phyloP scores from a whole-genome alignment of 768 basidiomycete species.

The Pleurotus ostreatus region DNA sequence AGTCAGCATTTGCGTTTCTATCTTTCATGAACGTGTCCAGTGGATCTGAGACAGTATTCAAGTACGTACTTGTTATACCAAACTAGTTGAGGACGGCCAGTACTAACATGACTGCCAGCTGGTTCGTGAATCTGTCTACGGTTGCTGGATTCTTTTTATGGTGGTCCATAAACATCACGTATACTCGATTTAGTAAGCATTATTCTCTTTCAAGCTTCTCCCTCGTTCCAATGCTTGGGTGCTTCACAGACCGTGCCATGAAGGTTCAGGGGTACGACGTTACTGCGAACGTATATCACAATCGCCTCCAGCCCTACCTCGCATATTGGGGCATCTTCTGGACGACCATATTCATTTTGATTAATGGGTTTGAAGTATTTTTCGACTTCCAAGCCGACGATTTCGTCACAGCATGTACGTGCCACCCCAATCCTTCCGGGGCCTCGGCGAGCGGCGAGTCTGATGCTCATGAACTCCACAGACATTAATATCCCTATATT shows the following conservation, averaged over 20 bases:
- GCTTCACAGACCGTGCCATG: conserved; percentile 42
- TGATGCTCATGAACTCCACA: conserved; percentile 8
- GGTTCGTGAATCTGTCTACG: conserved; percentile 47
- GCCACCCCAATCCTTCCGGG: neutral
- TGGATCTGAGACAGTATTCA: conserved; percentile 56
- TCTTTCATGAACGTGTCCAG: conserved; percentile 64
- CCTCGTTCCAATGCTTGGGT: neutral
- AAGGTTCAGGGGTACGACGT: conserved; percentile 52
- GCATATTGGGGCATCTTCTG: conserved; percentile 58
- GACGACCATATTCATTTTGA: conserved; percentile 42
- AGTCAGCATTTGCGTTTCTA: conserved; percentile 42
- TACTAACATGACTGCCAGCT: conserved; percentile 6
- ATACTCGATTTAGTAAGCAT: conserved; percentile 62
- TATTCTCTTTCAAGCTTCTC: neutral
- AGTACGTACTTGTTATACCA: conserved; percentile 26
- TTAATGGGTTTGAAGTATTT: conserved; percentile 41
- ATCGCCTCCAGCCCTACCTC: conserved; percentile 43
- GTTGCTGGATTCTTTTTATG: conserved; percentile 69
- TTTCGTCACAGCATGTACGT: conserved; percentile 42
- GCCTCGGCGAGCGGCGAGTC: too few species aligned
- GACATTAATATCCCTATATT: conserved; percentile 50
- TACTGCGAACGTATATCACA: conserved; percentile 49
- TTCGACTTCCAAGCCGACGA: conserved; percentile 43
- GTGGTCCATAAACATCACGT: conserved; percentile 68
- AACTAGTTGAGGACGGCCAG: neutral